These are phyloP conservation scores for Cyclaneusma minus DNA, from an alignment of 2,329 filamentous ascomycete species.

Conservation along the genomic window DNA sequence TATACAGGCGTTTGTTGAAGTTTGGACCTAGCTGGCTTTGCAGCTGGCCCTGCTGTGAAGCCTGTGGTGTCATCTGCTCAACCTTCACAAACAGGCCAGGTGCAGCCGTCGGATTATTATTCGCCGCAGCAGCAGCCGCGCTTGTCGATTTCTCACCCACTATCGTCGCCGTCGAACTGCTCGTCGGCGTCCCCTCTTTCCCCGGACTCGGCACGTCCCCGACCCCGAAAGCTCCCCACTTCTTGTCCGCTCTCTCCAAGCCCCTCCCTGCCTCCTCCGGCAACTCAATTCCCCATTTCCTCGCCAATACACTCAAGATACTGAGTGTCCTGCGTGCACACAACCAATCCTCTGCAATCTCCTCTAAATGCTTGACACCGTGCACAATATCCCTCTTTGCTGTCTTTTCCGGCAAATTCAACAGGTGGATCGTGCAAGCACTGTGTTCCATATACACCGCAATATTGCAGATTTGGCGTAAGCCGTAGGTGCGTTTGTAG, in stretches of 20 bases:
- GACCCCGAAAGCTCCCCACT: constrained; percentile 55
- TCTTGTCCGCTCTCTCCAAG: constrained; percentile 63
- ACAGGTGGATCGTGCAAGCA: constrained; percentile 83
- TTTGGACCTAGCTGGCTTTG: too few species aligned
- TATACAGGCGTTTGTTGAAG: too few species aligned
- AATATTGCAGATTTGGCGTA: constrained; percentile 91
- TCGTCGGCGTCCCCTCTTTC: constrained; percentile 2
- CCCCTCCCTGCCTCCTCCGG: constrained; percentile 69
- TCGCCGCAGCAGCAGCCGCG: too few species aligned
- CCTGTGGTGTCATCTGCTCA: too few species aligned
- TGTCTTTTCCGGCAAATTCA: constrained; percentile 86
- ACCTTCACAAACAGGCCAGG: too few species aligned
- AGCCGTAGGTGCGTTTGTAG: constrained; percentile 82
- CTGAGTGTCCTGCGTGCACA: constrained; percentile 73
- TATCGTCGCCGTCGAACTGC: constrained; percentile 4
- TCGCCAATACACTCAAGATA: constrained; percentile 69
- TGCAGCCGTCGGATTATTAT: too few species aligned
- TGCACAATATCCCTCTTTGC: constrained; percentile 81
- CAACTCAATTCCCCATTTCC: constrained; percentile 80
- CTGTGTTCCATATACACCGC: constrained; percentile 92
- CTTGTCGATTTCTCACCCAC: too few species aligned
- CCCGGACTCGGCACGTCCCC: constrained; percentile 15
- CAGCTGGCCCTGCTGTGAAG: too few species aligned
- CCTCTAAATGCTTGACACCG: constrained; percentile 80
- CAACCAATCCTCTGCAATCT: constrained; percentile 90